Evolutionary conservation across 805 yeast species (phyloP), one percentile per base, ranked within the genome.

Genomic region (Pichia pseudocactophila): DNA sequence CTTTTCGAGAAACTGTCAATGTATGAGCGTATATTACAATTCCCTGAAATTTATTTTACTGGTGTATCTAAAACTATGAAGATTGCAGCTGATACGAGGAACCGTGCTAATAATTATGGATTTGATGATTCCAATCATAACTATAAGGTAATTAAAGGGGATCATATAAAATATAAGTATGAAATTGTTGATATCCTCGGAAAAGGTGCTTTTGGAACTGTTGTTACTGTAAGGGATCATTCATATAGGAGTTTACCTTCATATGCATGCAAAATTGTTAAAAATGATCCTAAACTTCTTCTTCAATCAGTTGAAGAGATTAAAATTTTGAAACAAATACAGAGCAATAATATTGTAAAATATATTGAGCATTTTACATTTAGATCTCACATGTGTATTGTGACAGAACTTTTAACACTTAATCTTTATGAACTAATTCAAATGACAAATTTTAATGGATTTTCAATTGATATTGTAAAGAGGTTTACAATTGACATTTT

Each of bases 171-270:
- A 41, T 86, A 78, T 57, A 62, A 94, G 25, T 87, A 80, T 55
- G 78, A 82, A 50, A 76, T 85, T 4, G 40, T 73, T 17, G 59
- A 66, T 2, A 59, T 67, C 1, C 66, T 86, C 10, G 96, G 96
- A 0, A 74, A 72, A 39, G 96, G 96, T 7, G 78, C 89, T 34
- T 86, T 86, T 65, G 96, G 96, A 0, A 77, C 76, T 40, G 96
- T 87, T 2, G 64, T 82, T 7, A 68, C 73, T 43, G 81, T 88
- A 46, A 57, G 62, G 18, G 95, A 87, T 61, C 83, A 81, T 54
- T 34, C 45, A 19, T 30, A 19, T 30, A 80, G 79, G 53, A 62
- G 62, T 4, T 70, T 75, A 7, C 63, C 63, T 20, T 42, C 67
- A 10, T 82, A 80, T n/a, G 94, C 95, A 0, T 66, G 87, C 17